A percentile compares a stretch with the other conserved stretches of the same genome.
phyloP scores from a whole-genome alignment of 345 rosid genomes.

The Eucalyptus albens region DNA sequence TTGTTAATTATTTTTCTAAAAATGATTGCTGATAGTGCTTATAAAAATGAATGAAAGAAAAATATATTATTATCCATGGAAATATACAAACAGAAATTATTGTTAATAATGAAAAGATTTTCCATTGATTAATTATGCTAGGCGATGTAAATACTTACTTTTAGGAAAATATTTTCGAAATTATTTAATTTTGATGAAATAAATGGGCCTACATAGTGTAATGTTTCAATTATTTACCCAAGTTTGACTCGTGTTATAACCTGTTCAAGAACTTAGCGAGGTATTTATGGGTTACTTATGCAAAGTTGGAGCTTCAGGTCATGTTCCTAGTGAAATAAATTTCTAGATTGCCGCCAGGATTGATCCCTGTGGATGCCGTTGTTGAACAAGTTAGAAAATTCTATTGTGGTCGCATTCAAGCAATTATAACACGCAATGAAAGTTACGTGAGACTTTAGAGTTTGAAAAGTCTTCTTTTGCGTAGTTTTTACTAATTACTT shows the following conservation, averaged over 20 bases:
- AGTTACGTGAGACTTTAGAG: neutral
- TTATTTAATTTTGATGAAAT: neutral
- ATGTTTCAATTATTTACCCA: neutral
- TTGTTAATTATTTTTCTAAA: neutral
- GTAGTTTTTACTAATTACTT: neutral
- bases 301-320: neutral
- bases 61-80: neutral
- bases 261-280: neutral
- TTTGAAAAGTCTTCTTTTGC: neutral
- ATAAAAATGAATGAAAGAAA: neutral
- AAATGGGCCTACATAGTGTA: neutral
- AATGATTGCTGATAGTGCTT: fast-evolving
- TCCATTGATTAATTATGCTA: neutral
- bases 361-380: neutral
- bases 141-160: fast-evolving
- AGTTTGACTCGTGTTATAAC: neutral
- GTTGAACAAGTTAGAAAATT: neutral
- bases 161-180: fast-evolving
- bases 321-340: neutral
- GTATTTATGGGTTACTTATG: neutral
- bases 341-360: neutral
- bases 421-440: neutral
- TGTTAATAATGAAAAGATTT: neutral
- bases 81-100: neutral
- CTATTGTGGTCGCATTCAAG: neutral